Conservation (phyloP, 106 monocot species). For the Apostasia ramifera region DNA sequence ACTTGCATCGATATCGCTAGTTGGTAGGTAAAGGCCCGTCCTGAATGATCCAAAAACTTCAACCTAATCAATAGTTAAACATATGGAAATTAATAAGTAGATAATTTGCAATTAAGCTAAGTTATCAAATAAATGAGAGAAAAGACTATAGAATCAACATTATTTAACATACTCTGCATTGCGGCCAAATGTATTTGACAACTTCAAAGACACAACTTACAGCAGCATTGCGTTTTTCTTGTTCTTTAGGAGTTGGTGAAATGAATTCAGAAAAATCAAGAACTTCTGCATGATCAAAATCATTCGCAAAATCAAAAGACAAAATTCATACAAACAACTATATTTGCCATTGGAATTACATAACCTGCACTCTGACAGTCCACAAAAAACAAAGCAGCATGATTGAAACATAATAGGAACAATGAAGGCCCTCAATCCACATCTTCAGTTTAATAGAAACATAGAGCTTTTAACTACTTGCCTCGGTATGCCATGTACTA, state of each 20-base stretch:
- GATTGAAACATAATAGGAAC: neutral
- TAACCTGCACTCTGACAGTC: neutral
- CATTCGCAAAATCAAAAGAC: constrained; percentile 10
- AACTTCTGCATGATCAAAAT: constrained; percentile 56
- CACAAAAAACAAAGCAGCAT: neutral
- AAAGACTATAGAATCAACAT: neutral
- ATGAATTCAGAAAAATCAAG: constrained; percentile 86
- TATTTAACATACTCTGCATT: constrained; percentile 44
- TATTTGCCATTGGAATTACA: neutral
- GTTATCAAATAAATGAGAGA: neutral
- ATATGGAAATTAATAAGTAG: neutral
- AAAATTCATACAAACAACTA: neutral
- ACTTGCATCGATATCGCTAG: constrained; percentile 92
- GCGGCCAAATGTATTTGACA: constrained; percentile 95
- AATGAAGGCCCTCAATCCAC: neutral
- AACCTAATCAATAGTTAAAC: constrained; percentile 39
- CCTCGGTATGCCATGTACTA: neutral
- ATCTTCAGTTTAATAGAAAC: neutral
- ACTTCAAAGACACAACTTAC: constrained; percentile 65
- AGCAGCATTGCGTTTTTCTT: constrained; percentile 63
- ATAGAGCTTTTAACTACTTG: neutral
- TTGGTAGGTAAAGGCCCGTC: constrained; percentile 87
- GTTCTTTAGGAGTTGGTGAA: constrained; percentile 81
- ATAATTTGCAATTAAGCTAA: too few relatives aligned
- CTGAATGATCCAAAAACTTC: constrained; percentile 96